Evolutionary conservation across 306 rosid species (phyloP).

Genomic region (Mimosa pudica): DNA sequence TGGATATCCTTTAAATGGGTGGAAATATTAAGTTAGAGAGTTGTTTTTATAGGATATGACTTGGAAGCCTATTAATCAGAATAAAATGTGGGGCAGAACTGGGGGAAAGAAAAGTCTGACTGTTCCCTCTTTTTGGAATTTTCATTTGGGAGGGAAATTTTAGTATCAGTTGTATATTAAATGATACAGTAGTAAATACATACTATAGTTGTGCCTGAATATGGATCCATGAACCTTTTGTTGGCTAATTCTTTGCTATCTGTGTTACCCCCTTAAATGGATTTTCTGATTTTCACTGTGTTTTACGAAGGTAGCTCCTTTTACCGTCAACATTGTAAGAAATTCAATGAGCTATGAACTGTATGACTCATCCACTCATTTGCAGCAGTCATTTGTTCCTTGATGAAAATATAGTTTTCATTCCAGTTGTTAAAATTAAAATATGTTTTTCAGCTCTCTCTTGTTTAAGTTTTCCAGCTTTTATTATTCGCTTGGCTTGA

Average conservation of each 20-base stretch:
- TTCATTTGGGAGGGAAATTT: neutral
- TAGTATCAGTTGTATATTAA: neutral
- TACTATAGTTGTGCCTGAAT: neutral
- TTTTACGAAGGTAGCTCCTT: neutral
- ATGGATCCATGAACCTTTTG: neutral
- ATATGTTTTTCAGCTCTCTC: too few relatives aligned
- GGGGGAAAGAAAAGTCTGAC: neutral
- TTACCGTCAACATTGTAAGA: neutral
- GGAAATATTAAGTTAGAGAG: neutral
- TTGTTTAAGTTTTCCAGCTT: too few relatives aligned
- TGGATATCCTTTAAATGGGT: slow-evolving; percentile 7
- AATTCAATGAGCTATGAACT: neutral
- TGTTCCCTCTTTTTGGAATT: neutral
- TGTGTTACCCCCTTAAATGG: neutral
- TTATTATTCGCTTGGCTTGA: neutral
- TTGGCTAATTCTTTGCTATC: neutral
- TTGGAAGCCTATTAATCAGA: neutral
- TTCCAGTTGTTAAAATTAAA: neutral
- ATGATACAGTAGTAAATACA: neutral
- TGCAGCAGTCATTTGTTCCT: neutral
- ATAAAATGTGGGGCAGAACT: neutral
- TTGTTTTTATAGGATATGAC: neutral
- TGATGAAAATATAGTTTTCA: neutral
- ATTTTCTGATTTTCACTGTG: slow-evolving; percentile 5
- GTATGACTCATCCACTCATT: neutral